Base-by-base conservation (phyloP, 106 monocot genomes). In the Hemerocallis citrina region DNA sequence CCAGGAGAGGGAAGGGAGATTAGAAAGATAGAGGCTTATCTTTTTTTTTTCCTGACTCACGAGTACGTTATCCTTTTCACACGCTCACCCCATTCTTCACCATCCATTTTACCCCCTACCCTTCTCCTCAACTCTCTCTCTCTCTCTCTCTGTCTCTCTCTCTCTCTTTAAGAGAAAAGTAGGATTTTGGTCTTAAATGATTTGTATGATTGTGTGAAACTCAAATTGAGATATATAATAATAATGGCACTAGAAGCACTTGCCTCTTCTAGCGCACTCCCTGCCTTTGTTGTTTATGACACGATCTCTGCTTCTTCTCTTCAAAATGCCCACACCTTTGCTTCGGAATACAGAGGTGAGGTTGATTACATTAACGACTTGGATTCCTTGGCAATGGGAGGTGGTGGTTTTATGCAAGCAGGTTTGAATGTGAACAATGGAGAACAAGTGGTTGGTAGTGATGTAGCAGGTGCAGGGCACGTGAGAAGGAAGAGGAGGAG, bases 401-500 rank as follows among this genome's bases (percentile, higher is more conserved):
- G 14, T 0, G 16, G n/a, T 6, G 16, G 59, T 32, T 14, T 35
- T 41, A n/a, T n/a, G 15, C 14, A 35, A 16, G 24, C 58, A 11
- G 4, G 34, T 7, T 8, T 14, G 32, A 12, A 23, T 15, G 22
- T 5, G 3, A n/a, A n/a, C n/a, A n/a, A n/a, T n/a, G n/a, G n/a
- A n/a, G n/a, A n/a, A n/a, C n/a, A n/a, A n/a, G 51, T 10, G n/a
- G 19, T 31, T 6, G 20, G 6, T 10, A 24, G 39, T 13, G 45
- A 3, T 6, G 58, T 47, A 21, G 38, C 25, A 11, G 22, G 41
- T 4, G 62, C 55, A 0, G 43, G 17, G 32, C 57, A 52, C 33
- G 67, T 25, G 50, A 74, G 77, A 50, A 83, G 74, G 74, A 91
- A 84, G 81, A 33, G 84, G 78, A 58, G 96, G 72, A 70, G 81